Conservation (phyloP, 2,329 filamentous ascomycete genomes). For the Trichoderma sp. region DNA sequence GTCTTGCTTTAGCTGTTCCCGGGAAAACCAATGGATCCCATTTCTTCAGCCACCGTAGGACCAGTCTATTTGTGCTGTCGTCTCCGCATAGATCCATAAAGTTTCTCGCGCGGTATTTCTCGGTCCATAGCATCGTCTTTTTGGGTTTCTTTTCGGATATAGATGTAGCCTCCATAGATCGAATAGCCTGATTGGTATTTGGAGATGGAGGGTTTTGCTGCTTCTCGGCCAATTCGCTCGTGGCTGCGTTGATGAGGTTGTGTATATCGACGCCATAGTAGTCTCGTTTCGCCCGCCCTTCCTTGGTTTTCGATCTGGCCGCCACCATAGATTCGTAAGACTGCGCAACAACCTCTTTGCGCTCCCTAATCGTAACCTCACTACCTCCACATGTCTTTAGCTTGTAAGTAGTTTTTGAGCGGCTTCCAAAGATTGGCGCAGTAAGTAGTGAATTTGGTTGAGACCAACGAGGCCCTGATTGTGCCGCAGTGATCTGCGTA, state of each 20-base stretch:
- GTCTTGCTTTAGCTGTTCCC: constrained; percentile 60
- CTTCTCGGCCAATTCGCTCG: constrained; percentile 52
- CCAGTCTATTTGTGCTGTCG: constrained; percentile 85
- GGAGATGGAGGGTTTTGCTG: constrained; percentile 21
- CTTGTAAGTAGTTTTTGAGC: constrained; percentile 37
- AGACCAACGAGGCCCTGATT: constrained; percentile 23
- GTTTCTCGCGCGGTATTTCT: constrained; percentile 89
- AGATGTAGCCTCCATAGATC: constrained; percentile 41
- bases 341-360: constrained; percentile 43
- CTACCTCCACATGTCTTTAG: constrained; percentile 58
- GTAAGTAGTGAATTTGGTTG: constrained; percentile 29
- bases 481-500: neutral
- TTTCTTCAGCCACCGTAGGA: constrained; percentile 87
- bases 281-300: constrained; percentile 66
- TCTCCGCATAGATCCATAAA: constrained; percentile 95
- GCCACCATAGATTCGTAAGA: constrained; percentile 68
- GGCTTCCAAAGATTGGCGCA: constrained; percentile 26
- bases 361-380: constrained; percentile 53
- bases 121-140: constrained; percentile 77
- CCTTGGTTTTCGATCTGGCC: constrained; percentile 61
- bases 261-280: constrained; percentile 96
- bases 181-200: constrained; percentile 34
- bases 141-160: constrained; percentile 39
- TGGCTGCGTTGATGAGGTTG: constrained; percentile 69
- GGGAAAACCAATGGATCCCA: constrained; percentile 96